Evolutionary conservation across 805 yeast genomes (phyloP), one percentile per base, ranked within the genome.

Genomic region (Blastobotrys robertii): DNA sequence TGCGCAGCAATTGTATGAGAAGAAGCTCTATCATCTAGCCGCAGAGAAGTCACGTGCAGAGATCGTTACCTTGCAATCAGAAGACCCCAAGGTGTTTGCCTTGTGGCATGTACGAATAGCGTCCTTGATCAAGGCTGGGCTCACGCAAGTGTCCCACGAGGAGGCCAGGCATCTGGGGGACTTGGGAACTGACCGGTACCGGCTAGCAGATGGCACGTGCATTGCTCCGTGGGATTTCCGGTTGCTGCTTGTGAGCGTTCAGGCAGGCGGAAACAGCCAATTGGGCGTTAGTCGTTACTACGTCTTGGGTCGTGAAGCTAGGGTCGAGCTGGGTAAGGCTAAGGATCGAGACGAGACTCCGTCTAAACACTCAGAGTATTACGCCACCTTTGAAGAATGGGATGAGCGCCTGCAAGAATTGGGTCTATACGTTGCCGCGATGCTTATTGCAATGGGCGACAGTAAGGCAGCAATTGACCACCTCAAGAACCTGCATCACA

Each of bases 161-260:
- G 64, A 63, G 29, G 49, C 53, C 8, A 43, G 44, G 2, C 43
- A 49, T 29, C 46, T 65, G 4, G 51, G 50, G 3, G 62, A 54
- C n/a, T 45, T 63, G 8, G 49, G 50, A 16, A 38, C 50, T 9
- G 57, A 56, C 4, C 41, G 44, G 30, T 50, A 53, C 39, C 42
- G 55, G 1, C 25, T 44, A n/a, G 46, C 41, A 7, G 48, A 43
- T 32, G 56, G 57, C 6, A 45, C 44, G 1, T 50, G 52, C 14
- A 43, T 52, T 2, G 49, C 48, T 1, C 60, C 63, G 6, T 65
- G 68, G 67, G 50, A 54, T 2, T 46, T 65, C 19, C 42, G 67
- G 29, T 49, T 63, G 8, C 42, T 62, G 25, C 42, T 58, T 4
- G 54, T 58, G 14, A 56, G 60, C 19, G 50, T 62, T 12, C 58